These are phyloP conservation scores for Taiwanofungus camphoratus DNA, from an alignment of 1,284 basidiomycete species.

Conservation along the genomic window DNA sequence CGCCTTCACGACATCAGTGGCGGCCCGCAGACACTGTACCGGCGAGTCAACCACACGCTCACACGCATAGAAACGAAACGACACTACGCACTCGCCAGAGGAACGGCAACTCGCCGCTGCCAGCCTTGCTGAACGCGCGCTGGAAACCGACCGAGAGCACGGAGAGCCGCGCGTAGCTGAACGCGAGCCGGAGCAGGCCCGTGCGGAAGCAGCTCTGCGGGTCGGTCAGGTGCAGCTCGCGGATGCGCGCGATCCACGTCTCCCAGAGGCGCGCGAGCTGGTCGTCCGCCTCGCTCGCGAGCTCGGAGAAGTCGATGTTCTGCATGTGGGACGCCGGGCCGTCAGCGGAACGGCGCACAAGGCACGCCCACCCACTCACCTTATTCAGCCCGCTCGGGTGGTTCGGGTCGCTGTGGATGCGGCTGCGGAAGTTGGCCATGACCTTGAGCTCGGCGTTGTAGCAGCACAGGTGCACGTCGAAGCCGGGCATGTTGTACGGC, in stretches of 20 bases:
- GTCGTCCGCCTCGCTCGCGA: conserved; percentile 67
- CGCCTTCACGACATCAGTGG: conserved; percentile 59
- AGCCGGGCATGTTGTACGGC: conserved; percentile 58
- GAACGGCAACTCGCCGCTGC: conserved; percentile 54
- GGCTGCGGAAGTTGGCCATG: conserved; percentile 52
- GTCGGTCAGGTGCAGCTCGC: conserved; percentile 47
- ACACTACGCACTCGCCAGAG: conserved; percentile 51
- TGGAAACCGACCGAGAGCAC: conserved; percentile 75
- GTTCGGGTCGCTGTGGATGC: conserved; percentile 67
- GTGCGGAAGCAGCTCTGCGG: conserved; percentile 55
- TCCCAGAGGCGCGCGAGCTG: conserved; percentile 45
- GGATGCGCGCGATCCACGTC: conserved; percentile 46
- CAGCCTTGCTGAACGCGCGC: conserved; percentile 56
- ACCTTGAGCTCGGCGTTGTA: conserved; percentile 69
- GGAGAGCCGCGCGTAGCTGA: conserved; percentile 62
- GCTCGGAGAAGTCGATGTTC: conserved; percentile 55
- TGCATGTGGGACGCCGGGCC: conserved; percentile 24
- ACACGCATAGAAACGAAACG: background rate
- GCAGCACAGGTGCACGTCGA: conserved; percentile 71
- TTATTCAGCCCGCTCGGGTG: conserved; percentile 71
- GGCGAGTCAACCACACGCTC: background rate
- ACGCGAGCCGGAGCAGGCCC: conserved; percentile 57
- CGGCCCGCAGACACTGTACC: conserved; percentile 50
- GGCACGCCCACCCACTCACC: too few relatives aligned
- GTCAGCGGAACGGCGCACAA: background rate